These are phyloP conservation scores for Moniliophthora roreri DNA, from an alignment of 1,284 basidiomycete species.

Conservation along the genomic window DNA sequence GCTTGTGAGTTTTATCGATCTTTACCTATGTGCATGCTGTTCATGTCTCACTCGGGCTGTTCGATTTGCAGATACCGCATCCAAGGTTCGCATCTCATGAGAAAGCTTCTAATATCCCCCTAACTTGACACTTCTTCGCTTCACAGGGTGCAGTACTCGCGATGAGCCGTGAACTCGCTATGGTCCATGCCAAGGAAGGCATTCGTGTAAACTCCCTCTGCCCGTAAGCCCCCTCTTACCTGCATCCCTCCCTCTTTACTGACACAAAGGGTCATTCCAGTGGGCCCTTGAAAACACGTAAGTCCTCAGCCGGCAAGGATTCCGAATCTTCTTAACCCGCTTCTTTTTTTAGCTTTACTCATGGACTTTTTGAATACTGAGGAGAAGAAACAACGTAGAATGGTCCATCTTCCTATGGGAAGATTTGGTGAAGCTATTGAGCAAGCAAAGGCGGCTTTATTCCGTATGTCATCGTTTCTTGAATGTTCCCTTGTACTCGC, in stretches of 20 bases:
- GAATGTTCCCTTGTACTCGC: constrained; percentile 6
- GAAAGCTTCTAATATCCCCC: not conserved
- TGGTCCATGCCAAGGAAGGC: constrained; percentile 95
- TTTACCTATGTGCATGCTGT: constrained; percentile 4
- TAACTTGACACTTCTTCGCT: not conserved
- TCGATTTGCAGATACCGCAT: constrained; percentile 77
- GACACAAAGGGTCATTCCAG: constrained; percentile 37
- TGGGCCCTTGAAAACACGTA: constrained; percentile 90
- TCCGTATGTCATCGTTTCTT: constrained; percentile 58
- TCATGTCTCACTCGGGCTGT: too few species aligned
- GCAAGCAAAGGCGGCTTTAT: constrained; percentile 88
- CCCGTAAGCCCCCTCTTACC: constrained; percentile 62
- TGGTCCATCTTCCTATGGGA: constrained; percentile 95
- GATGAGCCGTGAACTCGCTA: constrained; percentile 97
- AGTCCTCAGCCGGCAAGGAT: constrained; percentile 24
- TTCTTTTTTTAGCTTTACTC: constrained; percentile 70
- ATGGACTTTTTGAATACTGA: constrained; percentile 99
- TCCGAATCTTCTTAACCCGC: not conserved
- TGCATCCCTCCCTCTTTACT: not conserved
- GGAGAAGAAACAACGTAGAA: constrained; percentile 89
- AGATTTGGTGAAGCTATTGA: constrained; percentile 96
- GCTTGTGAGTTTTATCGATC: constrained; percentile 66
- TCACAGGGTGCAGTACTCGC: constrained; percentile 94
- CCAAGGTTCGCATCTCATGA: constrained; percentile 53
- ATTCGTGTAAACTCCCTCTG: constrained; percentile 95